These are phyloP conservation scores for Eustoma russellianum DNA, from an alignment of 257 asterid species.

Conservation along the genomic window DNA sequence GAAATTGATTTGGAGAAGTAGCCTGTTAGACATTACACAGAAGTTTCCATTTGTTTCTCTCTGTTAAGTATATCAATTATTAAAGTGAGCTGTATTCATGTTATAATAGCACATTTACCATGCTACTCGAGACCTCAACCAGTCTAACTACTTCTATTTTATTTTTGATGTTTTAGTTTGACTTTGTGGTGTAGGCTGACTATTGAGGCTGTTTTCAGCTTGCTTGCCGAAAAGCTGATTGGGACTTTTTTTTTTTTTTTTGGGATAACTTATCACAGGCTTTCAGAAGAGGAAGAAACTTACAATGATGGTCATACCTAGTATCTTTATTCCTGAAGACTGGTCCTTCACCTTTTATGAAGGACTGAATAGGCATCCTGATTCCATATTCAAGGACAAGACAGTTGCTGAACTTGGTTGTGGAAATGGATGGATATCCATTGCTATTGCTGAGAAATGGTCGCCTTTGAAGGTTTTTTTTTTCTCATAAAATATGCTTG, in stretches of 20 bases:
- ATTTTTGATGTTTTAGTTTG: too few relatives aligned
- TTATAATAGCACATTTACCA: too few relatives aligned
- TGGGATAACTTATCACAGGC: constrained; percentile 29
- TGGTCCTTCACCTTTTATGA: constrained; percentile 98
- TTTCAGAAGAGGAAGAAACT: constrained; percentile 72
- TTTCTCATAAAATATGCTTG: constrained; percentile 5
- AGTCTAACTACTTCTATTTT: too few relatives aligned
- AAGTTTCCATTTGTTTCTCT: too few relatives aligned
- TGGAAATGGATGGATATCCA: constrained; percentile 99
- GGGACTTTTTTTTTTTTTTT: constrained; percentile 7
- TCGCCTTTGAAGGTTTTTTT: constrained; percentile 63
- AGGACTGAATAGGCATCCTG: constrained; percentile 94
- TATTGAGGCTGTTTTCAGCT: neutral
- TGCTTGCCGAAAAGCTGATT: constrained; percentile 8
- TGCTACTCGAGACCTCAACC: too few relatives aligned
- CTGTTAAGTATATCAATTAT: too few relatives aligned
- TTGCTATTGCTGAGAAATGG: constrained; percentile 98
- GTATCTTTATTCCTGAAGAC: constrained; percentile 94
- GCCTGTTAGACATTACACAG: too few relatives aligned
- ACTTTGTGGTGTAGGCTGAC: too few relatives aligned
- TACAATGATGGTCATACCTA: constrained; percentile 89
- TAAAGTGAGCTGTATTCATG: too few relatives aligned
- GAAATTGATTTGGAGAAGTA: too few relatives aligned
- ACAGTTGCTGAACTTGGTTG: constrained; percentile 96
- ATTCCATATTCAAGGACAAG: constrained; percentile 83